These are phyloP conservation scores for Monosporascus sp. DNA, from an alignment of 2,329 filamentous ascomycete species.

Conservation along the genomic window DNA sequence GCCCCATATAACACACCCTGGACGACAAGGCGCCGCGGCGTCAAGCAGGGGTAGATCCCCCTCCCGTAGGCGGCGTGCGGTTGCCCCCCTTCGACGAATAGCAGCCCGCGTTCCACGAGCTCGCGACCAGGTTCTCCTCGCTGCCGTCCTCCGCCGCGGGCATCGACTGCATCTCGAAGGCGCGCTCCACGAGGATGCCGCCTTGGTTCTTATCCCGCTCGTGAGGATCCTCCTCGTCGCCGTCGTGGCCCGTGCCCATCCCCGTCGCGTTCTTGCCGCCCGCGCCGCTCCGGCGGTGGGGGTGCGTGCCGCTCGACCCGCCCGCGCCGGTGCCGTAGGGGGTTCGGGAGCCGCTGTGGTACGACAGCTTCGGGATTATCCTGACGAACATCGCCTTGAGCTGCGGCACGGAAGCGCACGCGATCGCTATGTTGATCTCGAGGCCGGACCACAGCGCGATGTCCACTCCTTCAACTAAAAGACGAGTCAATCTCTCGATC, in stretches of 20 bases:
- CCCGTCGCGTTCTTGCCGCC: neutral
- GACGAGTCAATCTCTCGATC: neutral
- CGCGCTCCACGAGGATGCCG: slow-evolving; percentile 11
- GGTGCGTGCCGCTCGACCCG: neutral
- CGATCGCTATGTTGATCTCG: slow-evolving; percentile 29
- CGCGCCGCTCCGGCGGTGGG: neutral
- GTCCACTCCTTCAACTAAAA: slow-evolving; percentile 2
- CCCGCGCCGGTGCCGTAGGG: slow-evolving; percentile 1
- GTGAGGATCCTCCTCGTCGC: neutral
- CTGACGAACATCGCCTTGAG: slow-evolving; percentile 27
- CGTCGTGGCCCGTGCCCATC: neutral
- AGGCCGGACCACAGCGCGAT: slow-evolving; percentile 23
- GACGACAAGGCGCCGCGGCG: too few species aligned
- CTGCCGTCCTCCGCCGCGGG: slow-evolving; percentile 2
- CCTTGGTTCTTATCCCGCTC: neutral
- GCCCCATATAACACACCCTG: too few species aligned
- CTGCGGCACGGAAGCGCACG: slow-evolving; percentile 29
- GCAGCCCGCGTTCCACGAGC: neutral
- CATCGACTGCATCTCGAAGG: slow-evolving; percentile 12
- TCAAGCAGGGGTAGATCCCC: neutral
- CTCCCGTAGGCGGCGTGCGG: neutral
- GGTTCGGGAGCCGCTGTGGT: slow-evolving; percentile 4
- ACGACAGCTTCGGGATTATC: slow-evolving; percentile 15
- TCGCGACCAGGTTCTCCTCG: slow-evolving; percentile 14
- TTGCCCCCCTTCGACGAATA: neutral